Base-by-base conservation (phyloP, 2,329 filamentous ascomycete genomes). In the Phoma herbarum region DNA sequence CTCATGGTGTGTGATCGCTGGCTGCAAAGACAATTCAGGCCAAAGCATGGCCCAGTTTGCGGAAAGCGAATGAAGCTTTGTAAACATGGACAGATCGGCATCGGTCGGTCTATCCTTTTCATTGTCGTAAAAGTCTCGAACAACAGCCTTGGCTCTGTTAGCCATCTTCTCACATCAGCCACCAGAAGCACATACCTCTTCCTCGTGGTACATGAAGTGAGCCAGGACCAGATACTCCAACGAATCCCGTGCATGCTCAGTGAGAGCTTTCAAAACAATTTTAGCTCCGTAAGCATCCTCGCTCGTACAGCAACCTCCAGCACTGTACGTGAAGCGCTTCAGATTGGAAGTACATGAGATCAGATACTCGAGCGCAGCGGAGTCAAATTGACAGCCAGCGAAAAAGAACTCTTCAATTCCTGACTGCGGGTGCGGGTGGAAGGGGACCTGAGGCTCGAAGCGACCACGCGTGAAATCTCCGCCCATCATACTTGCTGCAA, bases 11-110 rank as follows among this genome's bases (percentile, higher is more conserved):
- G n/a, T 28, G 26, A 7, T 28, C 3, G 31, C 16, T 16, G 23
- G 33, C 22, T 42, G 39, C 20, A 20, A 22, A 20, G 46, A 49
- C 3, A 39, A 23, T 11, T 49, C 46, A 5, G 46, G 46, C 46
- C 46, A 49, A 3, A 49, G 31, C 46, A 49, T 49, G 16, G 31
- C 31, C 46, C 46, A 49, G 20, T 49, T 25, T 14, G 46, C 33
- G 1, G 31, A 44, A 9, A 49, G 7, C 3, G 33, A 49, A 1
- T 28, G 20, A 5, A 49, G 33, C 23, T 41, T 49, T n/a, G 33
- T 39, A 22, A 49, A 39, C 33, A 28, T 28, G 14, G 46, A n/a
- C 5, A 49, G 20, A 9, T 49, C 46, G 16, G 33, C 33, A 11
- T 49, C 46, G n/a, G 23, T 23, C 23, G 23, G 22, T 14, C 23